These are phyloP conservation scores for Kurtzmaniella quercitrusa DNA, from an alignment of 1,139 yeast genomes.

Conservation along the genomic window DNA sequence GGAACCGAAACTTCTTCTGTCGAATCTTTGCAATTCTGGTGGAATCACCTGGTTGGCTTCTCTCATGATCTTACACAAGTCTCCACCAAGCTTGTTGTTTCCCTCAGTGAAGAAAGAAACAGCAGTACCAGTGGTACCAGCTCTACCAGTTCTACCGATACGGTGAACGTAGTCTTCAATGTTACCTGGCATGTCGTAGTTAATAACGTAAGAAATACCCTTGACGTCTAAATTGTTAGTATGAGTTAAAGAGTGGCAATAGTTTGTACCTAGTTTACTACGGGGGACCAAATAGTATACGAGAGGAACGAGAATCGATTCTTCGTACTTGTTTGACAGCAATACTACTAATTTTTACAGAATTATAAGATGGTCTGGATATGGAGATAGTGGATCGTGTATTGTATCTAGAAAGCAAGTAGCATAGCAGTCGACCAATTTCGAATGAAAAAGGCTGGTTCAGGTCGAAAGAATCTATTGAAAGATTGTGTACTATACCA, in stretches of 20 bases:
- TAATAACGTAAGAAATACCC: slow-evolving; percentile 89
- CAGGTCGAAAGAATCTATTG: not conserved
- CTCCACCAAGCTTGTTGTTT: slow-evolving; percentile 85
- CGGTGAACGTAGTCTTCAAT: slow-evolving; percentile 96
- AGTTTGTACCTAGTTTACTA: not conserved
- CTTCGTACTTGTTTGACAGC: slow-evolving; percentile 7
- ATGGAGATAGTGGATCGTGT: slow-evolving; percentile 6
- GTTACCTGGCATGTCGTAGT: slow-evolving; percentile 97
- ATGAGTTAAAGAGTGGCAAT: not conserved
- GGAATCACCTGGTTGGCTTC: slow-evolving; percentile 94
- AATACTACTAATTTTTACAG: slow-evolving; percentile 8
- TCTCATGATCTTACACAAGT: slow-evolving; percentile 81
- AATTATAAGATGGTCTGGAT: slow-evolving; percentile 7
- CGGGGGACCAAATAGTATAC: not conserved
- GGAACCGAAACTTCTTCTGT: slow-evolving; percentile 50
- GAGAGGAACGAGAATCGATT: not conserved
- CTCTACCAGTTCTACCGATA: slow-evolving; percentile 99
- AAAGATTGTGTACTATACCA: not conserved
- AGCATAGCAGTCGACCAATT: not conserved
- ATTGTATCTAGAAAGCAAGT: slow-evolving; percentile 8
- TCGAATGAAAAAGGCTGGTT: not conserved
- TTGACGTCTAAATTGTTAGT: slow-evolving; percentile 66
- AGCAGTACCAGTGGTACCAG: slow-evolving; percentile 94
- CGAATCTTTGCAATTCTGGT: slow-evolving; percentile 53
- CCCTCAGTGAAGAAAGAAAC: slow-evolving; percentile 89